phyloP scores from a whole-genome alignment of 257 asterid genomes.

The Pogostemon cablin region DNA sequence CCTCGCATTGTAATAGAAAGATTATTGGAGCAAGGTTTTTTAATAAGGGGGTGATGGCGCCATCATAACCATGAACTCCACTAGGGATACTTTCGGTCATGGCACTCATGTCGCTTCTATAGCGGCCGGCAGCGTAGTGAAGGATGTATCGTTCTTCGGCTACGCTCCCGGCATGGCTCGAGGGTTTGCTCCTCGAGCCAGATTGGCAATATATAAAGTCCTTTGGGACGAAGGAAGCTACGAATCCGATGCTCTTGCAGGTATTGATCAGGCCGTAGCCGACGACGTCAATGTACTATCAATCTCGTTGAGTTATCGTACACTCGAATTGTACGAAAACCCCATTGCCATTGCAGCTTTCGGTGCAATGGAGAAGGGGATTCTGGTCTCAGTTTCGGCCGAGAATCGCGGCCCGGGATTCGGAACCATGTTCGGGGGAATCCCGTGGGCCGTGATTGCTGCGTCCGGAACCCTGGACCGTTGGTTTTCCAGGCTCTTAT shows the following conservation, averaged over 20 bases:
- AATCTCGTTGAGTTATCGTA: slow-evolving; percentile 47
- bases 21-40: slow-evolving; percentile 57
- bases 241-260: slow-evolving; percentile 60
- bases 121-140: slow-evolving; percentile 54
- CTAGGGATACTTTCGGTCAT: slow-evolving; percentile 49
- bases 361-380: slow-evolving; percentile 64
- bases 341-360: slow-evolving; percentile 63
- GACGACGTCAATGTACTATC: slow-evolving; percentile 63
- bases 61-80: slow-evolving; percentile 49
- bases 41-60: slow-evolving; percentile 48
- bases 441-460: slow-evolving; percentile 61
- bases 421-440: slow-evolving; percentile 46
- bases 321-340: slow-evolving; percentile 43
- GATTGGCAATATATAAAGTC: slow-evolving; percentile 59
- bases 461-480: slow-evolving; percentile 62
- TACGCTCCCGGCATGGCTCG: slow-evolving; percentile 55
- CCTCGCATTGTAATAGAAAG: slow-evolving; percentile 53
- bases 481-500: slow-evolving; percentile 46
- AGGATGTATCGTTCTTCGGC: slow-evolving; percentile 47
- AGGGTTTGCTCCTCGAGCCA: slow-evolving; percentile 56
- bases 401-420: slow-evolving; percentile 46
- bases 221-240: slow-evolving; percentile 49
- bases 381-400: slow-evolving; percentile 64
- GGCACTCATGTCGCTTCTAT: slow-evolving; percentile 57
- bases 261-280: slow-evolving; percentile 63